Evolutionary conservation across 2,329 filamentous ascomycete genomes (phyloP).

Genomic region (Phoma sp.): DNA sequence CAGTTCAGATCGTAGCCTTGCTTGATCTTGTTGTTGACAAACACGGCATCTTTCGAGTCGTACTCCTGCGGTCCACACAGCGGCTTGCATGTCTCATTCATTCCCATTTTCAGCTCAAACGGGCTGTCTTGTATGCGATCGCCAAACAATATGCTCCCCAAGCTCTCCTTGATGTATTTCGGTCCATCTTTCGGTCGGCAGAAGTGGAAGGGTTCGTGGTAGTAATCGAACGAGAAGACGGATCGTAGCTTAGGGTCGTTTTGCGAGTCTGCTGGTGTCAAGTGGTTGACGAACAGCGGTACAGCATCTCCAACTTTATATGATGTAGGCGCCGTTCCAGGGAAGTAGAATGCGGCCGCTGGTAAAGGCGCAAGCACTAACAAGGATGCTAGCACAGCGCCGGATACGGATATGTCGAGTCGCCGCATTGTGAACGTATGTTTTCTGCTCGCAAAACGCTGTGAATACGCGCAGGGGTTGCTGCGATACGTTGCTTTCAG

Average conservation of each 20-base stretch:
- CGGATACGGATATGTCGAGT: conserved; percentile 31
- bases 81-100: conserved; percentile 86
- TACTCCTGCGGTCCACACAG: conserved; percentile 75
- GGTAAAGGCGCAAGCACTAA: conserved; percentile 45
- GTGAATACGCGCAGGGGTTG: conserved; percentile 2
- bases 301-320: conserved; percentile 83
- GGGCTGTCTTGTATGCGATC: conserved; percentile 98
- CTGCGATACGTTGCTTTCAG: conserved; percentile 13
- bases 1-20: conserved; percentile 94
- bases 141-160: conserved; percentile 96
- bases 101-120: conserved; percentile 84
- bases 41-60: conserved; percentile 71
- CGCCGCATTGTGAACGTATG: conserved; percentile 38
- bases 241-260: conserved; percentile 84
- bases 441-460: background rate
- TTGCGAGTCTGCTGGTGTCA: conserved; percentile 82
- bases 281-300: conserved; percentile 88
- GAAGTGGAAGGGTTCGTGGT: conserved; percentile 86
- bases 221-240: conserved; percentile 97
- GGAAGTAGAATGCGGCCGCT: conserved; percentile 84
- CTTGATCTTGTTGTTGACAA: conserved; percentile 82
- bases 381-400: conserved; percentile 47
- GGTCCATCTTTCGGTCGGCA: conserved; percentile 81
- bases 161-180: conserved; percentile 81
- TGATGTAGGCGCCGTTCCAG: conserved; percentile 91